Conservation (phyloP, 208 protist species). For the Trypanosoma cruzi region DNA sequence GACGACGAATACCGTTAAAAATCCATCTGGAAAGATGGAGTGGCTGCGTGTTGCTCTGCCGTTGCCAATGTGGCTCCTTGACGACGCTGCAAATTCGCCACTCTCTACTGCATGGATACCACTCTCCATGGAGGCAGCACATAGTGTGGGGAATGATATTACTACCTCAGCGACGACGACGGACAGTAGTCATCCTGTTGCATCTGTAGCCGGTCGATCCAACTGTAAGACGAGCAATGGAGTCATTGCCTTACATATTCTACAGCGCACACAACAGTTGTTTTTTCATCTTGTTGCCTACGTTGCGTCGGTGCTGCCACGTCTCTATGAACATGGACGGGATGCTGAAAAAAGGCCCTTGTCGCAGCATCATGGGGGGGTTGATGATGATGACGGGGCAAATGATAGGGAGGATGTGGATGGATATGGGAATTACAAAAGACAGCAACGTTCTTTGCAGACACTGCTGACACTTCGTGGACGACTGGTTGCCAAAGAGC, state of each 20-base stretch:
- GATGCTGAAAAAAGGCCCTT: not conserved
- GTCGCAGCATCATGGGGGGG: not conserved
- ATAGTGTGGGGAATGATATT: not conserved
- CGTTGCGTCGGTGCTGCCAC: constrained; percentile 13
- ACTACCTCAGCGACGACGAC: not conserved
- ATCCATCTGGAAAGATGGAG: not conserved
- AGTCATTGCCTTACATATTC: constrained; percentile 19
- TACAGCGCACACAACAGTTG: constrained; percentile 23
- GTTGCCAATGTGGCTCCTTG: constrained; percentile 1
- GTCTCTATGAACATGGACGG: not conserved
- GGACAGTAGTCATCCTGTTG: not conserved
- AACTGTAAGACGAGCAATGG: not conserved
- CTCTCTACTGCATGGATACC: not conserved
- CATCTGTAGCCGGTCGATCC: not conserved
- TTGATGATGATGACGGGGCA: not conserved
- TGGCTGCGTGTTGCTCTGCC: constrained; percentile 15
- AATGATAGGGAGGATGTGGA: not conserved
- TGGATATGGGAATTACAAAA: constrained; percentile 4
- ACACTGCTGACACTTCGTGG: constrained; percentile 19
- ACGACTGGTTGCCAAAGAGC: constrained; percentile 4
- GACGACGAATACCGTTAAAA: not conserved
- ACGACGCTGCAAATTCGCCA: not conserved
- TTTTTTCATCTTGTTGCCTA: constrained; percentile 25
- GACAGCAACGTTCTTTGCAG: constrained; percentile 9
- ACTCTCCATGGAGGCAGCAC: not conserved